Base-by-base conservation (phyloP, 345 rosid genomes). In the Abelmoschus esculentus region DNA sequence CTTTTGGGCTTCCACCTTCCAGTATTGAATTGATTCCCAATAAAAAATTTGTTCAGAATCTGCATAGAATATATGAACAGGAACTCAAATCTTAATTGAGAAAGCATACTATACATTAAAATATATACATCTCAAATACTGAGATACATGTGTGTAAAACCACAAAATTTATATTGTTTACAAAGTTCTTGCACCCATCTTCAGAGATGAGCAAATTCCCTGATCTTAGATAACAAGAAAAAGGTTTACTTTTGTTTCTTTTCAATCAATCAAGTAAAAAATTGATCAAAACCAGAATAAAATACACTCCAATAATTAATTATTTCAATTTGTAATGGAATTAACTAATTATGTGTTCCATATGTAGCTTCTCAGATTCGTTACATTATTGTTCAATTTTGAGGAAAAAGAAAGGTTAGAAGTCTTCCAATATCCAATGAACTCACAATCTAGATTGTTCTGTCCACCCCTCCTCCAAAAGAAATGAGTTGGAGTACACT, bases 1-100 rank as follows among this genome's bases (percentile, higher is more conserved):
- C 89, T 86, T 82, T 95, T 95, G 42, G 98, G 92, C 79, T 87
- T 87, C 75, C 76, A 77, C 85, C 83, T 86, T 56, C 88, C 84
- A 36, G 22, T 28, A 57, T 72, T 19, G 7, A 74, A 74, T 83
- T 77, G 89, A 44, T 77, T 84, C 26, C 52, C 56, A 47, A 3
- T 40, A 66, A n/a, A 28, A 66, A 47, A 15, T 14, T 66, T 8
- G 14, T 47, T 9, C 38, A 66, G 57, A 66, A 66, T 47, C 69
- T 66, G 69, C 40, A 47, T 28, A 47, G 69, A 66, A 71, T 77
- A 79, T 76, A 15, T 4, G 19, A 62, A 31, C 9, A 46, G 17
- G 22, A 50, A 66, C 18, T 57, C 32, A 71, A 50, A 66, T 40
- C 38, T 17, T 32, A 61, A 0, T 26, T 32, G 29, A 49, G 42